phyloP scores from a whole-genome alignment of 371 early-diverging fungal genomes.

The Sporodiniella umbellata region DNA sequence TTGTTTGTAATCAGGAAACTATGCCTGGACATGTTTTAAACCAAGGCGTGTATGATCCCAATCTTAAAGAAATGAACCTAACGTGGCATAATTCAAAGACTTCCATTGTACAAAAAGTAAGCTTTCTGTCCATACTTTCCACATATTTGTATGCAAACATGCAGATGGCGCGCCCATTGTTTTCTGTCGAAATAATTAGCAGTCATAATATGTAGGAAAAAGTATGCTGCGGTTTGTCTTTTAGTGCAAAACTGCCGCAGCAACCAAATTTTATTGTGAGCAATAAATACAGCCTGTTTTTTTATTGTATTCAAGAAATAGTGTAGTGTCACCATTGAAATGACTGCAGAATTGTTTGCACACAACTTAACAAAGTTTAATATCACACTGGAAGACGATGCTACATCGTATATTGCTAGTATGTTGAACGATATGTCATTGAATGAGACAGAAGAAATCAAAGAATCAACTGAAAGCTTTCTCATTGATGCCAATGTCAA shows the following conservation, averaged over 20 bases:
- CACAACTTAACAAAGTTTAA: conserved; percentile 15
- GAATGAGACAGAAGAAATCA: conserved; percentile 34
- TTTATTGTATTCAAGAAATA: not conserved
- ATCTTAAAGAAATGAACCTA: conserved; percentile 7
- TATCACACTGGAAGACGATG: conserved; percentile 45
- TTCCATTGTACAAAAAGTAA: not conserved
- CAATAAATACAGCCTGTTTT: not conserved
- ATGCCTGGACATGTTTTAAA: conserved; percentile 5
- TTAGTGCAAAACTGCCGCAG: not conserved
- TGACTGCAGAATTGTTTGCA: conserved; percentile 14
- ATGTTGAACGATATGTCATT: conserved; percentile 42
- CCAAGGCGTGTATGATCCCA: conserved; percentile 1
- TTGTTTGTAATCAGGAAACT: conserved; percentile 5
- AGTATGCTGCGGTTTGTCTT: not conserved
- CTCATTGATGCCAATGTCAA: conserved; percentile 60
- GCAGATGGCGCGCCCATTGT: not conserved
- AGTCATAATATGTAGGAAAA: not conserved
- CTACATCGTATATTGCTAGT: conserved; percentile 41
- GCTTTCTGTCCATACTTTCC: conserved; percentile 5
- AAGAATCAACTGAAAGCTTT: conserved; percentile 66
- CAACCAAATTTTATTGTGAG: not conserved
- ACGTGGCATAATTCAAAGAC: conserved; percentile 1
- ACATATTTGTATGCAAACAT: conserved; percentile 7
- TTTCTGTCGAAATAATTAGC: not conserved
- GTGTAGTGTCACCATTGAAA: too few relatives aligned